phyloP scores from a whole-genome alignment of 306 rosid genomes.

The Astragalus membranaceus region DNA sequence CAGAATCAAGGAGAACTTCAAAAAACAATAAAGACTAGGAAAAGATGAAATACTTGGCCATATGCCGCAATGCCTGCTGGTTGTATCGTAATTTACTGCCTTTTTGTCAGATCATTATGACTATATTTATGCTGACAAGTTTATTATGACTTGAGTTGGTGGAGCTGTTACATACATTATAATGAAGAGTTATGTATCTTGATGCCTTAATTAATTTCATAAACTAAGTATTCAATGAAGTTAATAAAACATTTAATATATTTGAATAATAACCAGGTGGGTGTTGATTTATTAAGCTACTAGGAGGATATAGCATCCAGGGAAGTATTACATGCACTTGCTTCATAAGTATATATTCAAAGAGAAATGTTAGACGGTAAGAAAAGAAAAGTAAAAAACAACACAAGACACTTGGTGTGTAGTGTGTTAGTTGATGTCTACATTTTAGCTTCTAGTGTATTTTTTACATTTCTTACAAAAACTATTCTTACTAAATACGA shows the following conservation, averaged over 20 bases:
- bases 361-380: no score
- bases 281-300: not conserved
- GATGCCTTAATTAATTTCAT: not conserved
- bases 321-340: no score
- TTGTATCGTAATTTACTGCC: slow-evolving; percentile 20
- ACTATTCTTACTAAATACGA: no score
- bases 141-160: not conserved
- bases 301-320: not conserved
- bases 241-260: no score
- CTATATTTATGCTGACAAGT: not conserved
- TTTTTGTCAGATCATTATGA: slow-evolving; percentile 7
- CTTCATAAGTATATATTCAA: no score
- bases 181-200: not conserved
- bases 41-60: slow-evolving; percentile 7
- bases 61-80: not conserved
- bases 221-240: not conserved
- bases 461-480: no score
- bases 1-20: slow-evolving; percentile 24
- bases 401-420: no score
- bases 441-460: no score
- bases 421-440: no score
- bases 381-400: no score
- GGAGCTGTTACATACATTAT: not conserved
- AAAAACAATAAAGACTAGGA: not conserved
- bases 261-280: not conserved